Conservation (phyloP, 148 eudicot genomes). For the Cornus florida region DNA sequence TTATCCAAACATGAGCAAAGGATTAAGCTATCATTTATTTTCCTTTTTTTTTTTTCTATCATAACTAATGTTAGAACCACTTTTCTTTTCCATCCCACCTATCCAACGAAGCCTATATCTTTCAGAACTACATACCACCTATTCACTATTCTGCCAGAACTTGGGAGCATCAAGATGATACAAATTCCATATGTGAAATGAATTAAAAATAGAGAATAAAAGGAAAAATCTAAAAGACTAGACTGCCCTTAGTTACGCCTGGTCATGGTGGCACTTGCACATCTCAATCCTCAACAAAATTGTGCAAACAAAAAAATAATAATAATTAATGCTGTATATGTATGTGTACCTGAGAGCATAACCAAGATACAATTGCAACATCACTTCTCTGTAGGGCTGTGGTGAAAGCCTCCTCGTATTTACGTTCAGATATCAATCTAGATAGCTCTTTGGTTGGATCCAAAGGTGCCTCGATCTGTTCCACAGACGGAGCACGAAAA, state of each 20-base stretch:
- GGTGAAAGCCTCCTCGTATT: slow-evolving; percentile 92
- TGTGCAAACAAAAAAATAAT: background rate
- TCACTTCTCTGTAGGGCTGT: slow-evolving; percentile 95
- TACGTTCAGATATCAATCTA: slow-evolving; percentile 72
- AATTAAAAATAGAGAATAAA: background rate
- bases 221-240: background rate
- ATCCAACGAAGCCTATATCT: too few relatives aligned
- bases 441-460: slow-evolving; percentile 89
- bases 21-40: too few relatives aligned
- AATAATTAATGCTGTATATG: background rate
- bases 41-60: too few relatives aligned
- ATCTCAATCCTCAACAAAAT: background rate
- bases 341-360: slow-evolving; percentile 83
- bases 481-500: slow-evolving; percentile 14
- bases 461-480: slow-evolving; percentile 79
- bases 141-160: too few relatives aligned
- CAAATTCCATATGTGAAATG: background rate
- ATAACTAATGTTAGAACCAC: too few relatives aligned
- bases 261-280: background rate
- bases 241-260: background rate
- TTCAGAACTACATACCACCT: too few relatives aligned
- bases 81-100: too few relatives aligned
- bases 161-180: too few relatives aligned
- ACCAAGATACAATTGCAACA: slow-evolving; percentile 87
- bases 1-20: too few relatives aligned